Conservation (phyloP, 2,329 filamentous ascomycete species). For the Paecilomyces sp. region DNA sequence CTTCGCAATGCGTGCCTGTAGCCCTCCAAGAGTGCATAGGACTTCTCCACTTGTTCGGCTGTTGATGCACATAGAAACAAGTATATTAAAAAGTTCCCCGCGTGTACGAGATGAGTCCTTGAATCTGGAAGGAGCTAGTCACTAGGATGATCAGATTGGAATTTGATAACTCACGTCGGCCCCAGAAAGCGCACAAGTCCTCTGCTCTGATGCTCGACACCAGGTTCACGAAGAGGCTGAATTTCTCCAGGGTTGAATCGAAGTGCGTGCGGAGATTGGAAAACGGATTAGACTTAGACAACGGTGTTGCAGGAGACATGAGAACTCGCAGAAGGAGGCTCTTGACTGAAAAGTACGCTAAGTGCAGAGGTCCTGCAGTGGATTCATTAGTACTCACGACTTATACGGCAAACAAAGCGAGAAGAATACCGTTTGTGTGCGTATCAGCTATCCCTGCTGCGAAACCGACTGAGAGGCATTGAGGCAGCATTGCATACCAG, state of each 20-base stretch:
- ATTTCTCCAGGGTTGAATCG: slow-evolving; percentile 10
- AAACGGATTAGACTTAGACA: slow-evolving; percentile 34
- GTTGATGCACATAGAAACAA: slow-evolving; percentile 39
- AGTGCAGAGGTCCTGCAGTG: slow-evolving; percentile 29
- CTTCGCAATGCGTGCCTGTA: slow-evolving; percentile 16
- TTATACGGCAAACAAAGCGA: neutral
- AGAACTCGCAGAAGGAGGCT: slow-evolving; percentile 38
- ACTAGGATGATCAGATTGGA: neutral
- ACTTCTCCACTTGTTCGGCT: slow-evolving; percentile 13
- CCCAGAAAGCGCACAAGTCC: slow-evolving; percentile 39
- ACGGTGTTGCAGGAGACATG: slow-evolving; percentile 40
- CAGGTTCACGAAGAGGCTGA: slow-evolving; percentile 24
- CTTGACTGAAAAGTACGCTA: slow-evolving; percentile 37
- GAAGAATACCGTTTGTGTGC: slow-evolving; percentile 12
- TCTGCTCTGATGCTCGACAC: slow-evolving; percentile 23
- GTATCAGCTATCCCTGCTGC: slow-evolving; percentile 4
- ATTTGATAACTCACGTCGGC: slow-evolving; percentile 31
- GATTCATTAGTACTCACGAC: neutral
- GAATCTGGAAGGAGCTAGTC: slow-evolving; percentile 15
- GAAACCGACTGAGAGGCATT: slow-evolving; percentile 11
- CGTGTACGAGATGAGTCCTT: slow-evolving; percentile 41
- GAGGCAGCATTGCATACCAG: slow-evolving; percentile 12
- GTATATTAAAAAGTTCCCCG: slow-evolving; percentile 44
- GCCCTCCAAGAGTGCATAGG: slow-evolving; percentile 14
- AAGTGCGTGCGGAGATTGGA: slow-evolving; percentile 16